Conservation (phyloP, 768 basidiomycete genomes). For the Leccinum truebloodii region DNA sequence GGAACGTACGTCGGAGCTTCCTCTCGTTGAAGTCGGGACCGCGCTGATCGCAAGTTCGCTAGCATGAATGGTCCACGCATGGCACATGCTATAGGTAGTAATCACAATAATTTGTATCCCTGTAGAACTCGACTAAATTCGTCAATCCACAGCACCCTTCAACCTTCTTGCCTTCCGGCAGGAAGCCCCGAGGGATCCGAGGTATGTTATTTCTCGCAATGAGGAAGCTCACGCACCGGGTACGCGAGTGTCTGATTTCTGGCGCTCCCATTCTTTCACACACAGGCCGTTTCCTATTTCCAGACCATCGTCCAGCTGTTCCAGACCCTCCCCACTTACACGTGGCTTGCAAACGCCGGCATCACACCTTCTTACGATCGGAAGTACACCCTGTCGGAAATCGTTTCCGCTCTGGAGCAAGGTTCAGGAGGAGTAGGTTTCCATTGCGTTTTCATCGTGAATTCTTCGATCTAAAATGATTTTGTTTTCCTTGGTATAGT, state of each 20-base stretch:
- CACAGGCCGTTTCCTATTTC: slow-evolving; percentile 67
- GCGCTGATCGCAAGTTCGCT: slow-evolving; percentile 3
- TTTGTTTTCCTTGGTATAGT: slow-evolving; percentile 27
- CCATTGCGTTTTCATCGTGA: neutral
- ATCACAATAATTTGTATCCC: neutral
- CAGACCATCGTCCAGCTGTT: slow-evolving; percentile 57
- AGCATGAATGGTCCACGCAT: slow-evolving; percentile 75
- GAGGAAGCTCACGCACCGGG: neutral
- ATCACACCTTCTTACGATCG: slow-evolving; percentile 60
- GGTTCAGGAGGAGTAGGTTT: slow-evolving; percentile 48
- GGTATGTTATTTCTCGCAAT: slow-evolving; percentile 30
- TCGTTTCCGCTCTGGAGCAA: slow-evolving; percentile 54
- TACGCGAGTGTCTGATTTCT: neutral
- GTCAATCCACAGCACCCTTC: slow-evolving; percentile 49
- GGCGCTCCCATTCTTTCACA: neutral
- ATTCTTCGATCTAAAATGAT: neutral
- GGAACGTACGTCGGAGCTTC: slow-evolving; percentile 52
- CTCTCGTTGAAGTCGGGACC: neutral
- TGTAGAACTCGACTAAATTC: neutral
- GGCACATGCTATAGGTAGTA: slow-evolving; percentile 49
- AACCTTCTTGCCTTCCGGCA: slow-evolving; percentile 54
- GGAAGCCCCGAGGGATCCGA: slow-evolving; percentile 62
- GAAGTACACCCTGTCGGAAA: slow-evolving; percentile 56
- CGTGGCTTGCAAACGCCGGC: slow-evolving; percentile 70
- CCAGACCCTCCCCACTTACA: slow-evolving; percentile 71